A percentile compares a stretch with the other conserved stretches of the same genome.
Evolutionary conservation across 1,284 basidiomycete species (phyloP).

Genomic region (Vanrija humicola): DNA sequence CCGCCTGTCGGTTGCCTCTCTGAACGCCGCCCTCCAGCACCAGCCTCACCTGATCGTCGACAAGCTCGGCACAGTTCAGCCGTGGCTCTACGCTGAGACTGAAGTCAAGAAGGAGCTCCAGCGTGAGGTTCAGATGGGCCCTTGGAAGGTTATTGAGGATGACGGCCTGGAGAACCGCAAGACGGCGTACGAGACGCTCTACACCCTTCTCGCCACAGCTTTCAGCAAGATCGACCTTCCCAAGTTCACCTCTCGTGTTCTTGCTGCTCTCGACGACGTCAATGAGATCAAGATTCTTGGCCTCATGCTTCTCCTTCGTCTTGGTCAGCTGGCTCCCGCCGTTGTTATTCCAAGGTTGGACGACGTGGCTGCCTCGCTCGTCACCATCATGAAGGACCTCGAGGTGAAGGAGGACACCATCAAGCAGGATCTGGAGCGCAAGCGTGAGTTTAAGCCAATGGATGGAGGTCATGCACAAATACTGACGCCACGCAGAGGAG

Average conservation of each 20-base stretch:
- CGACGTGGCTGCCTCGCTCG: conserved; percentile 74
- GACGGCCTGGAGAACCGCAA: conserved; percentile 58
- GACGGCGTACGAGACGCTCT: conserved; percentile 96
- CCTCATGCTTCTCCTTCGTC: conserved; percentile 89
- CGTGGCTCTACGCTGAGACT: conserved; percentile 81
- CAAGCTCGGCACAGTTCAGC: conserved; percentile 70
- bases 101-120: conserved; percentile 74
- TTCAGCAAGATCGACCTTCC: conserved; percentile 78
- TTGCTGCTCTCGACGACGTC: conserved; percentile 80
- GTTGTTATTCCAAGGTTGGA: conserved; percentile 80
- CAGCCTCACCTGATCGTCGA: conserved; percentile 88
- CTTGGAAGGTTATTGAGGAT: conserved; percentile 65
- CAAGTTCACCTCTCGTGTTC: conserved; percentile 75
- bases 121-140: conserved; percentile 94
- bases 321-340: conserved; percentile 77
- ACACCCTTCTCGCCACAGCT: conserved; percentile 87
- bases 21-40: conserved; percentile 91
- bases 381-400: conserved; percentile 85
- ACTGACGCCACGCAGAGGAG: conserved; percentile 56
- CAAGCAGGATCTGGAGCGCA: conserved; percentile 93
- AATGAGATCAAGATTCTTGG: conserved; percentile 97
- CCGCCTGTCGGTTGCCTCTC: conserved; percentile 74
- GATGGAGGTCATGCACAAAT: not conserved
- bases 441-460: conserved; percentile 44
- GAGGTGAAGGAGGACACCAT: conserved; percentile 89